Base-by-base conservation (phyloP, 768 basidiomycete genomes). In the Lactifluus hygrophoroides region DNA sequence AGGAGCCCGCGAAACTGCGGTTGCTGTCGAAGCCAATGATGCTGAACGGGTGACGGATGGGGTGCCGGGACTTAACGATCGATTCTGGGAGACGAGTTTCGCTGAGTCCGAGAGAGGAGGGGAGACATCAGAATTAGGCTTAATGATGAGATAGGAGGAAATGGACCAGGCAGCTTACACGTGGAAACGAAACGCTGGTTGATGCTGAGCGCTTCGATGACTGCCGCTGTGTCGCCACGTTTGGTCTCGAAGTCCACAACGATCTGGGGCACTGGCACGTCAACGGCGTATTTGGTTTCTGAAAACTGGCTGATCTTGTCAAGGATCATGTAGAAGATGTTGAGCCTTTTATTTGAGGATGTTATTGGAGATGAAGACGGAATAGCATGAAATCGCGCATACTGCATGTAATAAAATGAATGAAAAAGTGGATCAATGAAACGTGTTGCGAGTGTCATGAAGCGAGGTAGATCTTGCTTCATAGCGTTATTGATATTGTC, bases 351-450 rank as follows among this genome's bases (percentile, higher is more conserved):
- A 17, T 27, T 6, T 13, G 10, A 35, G 40, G n/a, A 23, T 23
- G 46, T 42, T 23, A 50, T 38, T 21, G 49, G 42, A 34, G 17
- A 9, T 16, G 27, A 21, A 25, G 9, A 47, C 23, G 34, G 25
- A 17, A 42, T 8, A 49, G 35, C 44, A 37, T 35, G 51, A 37
- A 46, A 57, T 62, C 9, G 58, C 28, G 83, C 93, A 68, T 67
- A 94, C 92, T 98, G 93, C 94, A 99, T 97, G 71, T 95, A 99
- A 77, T 88, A 99, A 79, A 94, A 94, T 17, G 93, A 95, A 66
- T 95, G 88, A 81, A 97, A 99, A n/a, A 98, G 76, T 0, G 96
- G 96, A 64, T 94, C 88, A 69, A 98, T 91, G 73, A 97, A 97
- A 63, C 85, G 82, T 2, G 91, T 88, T 1, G 88, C 78, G 61